Percentiles rank a stretch among this genome's conserved stretches.
Conservation (phyloP, 2,329 filamentous ascomycete genomes). For the Chlorencoelia australis region DNA sequence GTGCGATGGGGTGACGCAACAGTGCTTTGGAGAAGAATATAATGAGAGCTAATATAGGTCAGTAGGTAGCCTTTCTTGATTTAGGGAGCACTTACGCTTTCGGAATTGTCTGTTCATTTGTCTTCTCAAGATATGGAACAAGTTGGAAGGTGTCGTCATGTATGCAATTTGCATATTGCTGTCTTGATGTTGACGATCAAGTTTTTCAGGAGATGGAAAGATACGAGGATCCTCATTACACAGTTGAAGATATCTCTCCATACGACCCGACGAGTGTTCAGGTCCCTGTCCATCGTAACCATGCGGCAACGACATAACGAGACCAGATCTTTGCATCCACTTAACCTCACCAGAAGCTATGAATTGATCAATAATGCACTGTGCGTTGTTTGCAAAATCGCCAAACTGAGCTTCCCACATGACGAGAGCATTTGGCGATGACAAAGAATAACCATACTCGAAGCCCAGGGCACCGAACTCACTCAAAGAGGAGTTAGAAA, state of each 20-base stretch:
- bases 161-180: conserved; percentile 99
- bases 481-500: conserved; percentile 85
- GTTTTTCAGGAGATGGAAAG: conserved; percentile 80
- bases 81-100: conserved; percentile 63
- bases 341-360: conserved; percentile 95
- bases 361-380: conserved; percentile 98
- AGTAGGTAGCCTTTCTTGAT: conserved; percentile 8
- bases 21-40: conserved; percentile 98
- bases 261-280: conserved; percentile 93
- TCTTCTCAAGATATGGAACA: conserved; percentile 92
- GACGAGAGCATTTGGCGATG: conserved; percentile 90
- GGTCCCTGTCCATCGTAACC: conserved; percentile 97
- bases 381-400: conserved; percentile 98
- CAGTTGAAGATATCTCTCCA: conserved; percentile 94
- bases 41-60: conserved; percentile 56
- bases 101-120: conserved; percentile 99
- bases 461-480: conserved; percentile 74
- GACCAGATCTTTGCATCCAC: conserved; percentile 95
- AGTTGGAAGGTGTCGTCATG: conserved; percentile 91
- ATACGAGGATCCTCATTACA: conserved; percentile 95
- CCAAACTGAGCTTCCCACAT: conserved; percentile 99
- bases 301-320: conserved; percentile 93
- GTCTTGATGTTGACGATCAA: conserved; percentile 96
- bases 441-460: conserved; percentile 96
- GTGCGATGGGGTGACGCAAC: conserved; percentile 84